phyloP scores from a whole-genome alignment of 2,329 filamentous ascomycete species.

The Diaporthe longicolla region DNA sequence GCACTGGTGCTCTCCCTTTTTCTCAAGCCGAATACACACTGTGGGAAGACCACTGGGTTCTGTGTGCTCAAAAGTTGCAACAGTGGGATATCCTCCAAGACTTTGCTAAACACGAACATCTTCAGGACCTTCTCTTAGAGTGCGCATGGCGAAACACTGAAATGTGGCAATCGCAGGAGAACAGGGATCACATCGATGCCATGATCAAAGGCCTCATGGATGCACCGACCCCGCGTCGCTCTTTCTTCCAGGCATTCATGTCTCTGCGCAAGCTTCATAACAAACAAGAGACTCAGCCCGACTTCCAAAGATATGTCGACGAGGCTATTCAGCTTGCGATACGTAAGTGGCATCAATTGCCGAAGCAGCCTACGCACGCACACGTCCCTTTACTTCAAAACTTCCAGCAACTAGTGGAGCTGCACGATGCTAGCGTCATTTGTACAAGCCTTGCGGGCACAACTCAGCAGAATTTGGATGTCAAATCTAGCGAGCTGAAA shows the following conservation, averaged over 20 bases:
- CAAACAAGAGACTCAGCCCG: conserved; percentile 82
- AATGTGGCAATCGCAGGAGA: conserved; percentile 89
- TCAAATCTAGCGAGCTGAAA: conserved; percentile 96
- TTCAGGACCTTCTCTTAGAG: conserved; percentile 95
- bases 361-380: conserved; percentile 90
- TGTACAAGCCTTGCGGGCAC: conserved; percentile 91
- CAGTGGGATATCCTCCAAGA: conserved; percentile 99
- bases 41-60: conserved; percentile 99
- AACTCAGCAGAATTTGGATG: conserved; percentile 86
- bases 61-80: conserved; percentile 97
- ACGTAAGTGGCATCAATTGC: conserved; percentile 98
- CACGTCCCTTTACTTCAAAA: conserved; percentile 96
- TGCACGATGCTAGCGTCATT: conserved; percentile 98
- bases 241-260: conserved; percentile 99
- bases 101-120: conserved; percentile 98
- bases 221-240: conserved; percentile 90
- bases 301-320: conserved; percentile 93
- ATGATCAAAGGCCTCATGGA: conserved; percentile 98
- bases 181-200: conserved; percentile 89
- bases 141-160: conserved; percentile 96
- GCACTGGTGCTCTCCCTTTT: conserved; percentile 95
- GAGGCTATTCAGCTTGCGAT: conserved; percentile 98
- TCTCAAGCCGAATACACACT: conserved; percentile 98
- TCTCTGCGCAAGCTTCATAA: conserved; percentile 93
- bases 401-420: conserved; percentile 96